Evolutionary conservation across 108 stramenopile genomes (phyloP).

Genomic region (Nitzschia palea): DNA sequence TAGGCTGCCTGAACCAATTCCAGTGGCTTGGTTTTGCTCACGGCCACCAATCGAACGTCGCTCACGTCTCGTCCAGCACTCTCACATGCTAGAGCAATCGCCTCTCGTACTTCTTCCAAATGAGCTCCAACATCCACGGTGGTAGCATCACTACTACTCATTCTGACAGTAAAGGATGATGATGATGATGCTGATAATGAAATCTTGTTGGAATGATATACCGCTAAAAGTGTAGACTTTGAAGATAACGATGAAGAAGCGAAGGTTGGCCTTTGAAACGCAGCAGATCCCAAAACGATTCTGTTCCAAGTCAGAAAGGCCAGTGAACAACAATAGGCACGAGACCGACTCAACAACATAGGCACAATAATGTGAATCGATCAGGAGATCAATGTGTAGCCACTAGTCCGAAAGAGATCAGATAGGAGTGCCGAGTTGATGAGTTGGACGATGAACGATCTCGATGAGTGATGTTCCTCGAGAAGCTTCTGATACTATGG

Average conservation of each 20-base stretch:
- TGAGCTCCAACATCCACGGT: constrained; percentile 22
- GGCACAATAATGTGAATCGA: not conserved
- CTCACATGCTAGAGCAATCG: constrained; percentile 26
- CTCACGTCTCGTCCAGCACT: constrained; percentile 11
- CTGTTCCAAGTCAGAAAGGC: constrained; percentile 4
- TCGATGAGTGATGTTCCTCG: too few species aligned
- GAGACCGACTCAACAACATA: not conserved
- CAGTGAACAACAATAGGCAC: constrained; percentile 14
- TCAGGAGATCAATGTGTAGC: not conserved
- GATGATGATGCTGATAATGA: not conserved
- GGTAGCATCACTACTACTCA: not conserved
- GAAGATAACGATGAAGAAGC: not conserved
- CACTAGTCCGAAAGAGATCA: too few species aligned
- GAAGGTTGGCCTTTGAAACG: not conserved
- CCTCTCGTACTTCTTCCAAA: constrained; percentile 24
- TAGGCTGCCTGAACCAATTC: constrained; percentile 85
- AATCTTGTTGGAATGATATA: not conserved
- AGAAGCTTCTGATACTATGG: too few species aligned
- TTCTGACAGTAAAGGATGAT: not conserved
- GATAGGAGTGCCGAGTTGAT: too few species aligned
- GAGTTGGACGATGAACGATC: too few species aligned
- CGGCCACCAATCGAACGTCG: constrained; percentile 81
- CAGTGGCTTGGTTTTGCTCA: constrained; percentile 94
- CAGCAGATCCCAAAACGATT: not conserved
- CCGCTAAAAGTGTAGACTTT: not conserved